Percentiles rank a stretch among this genome's conserved stretches.
Evolutionary conservation across 139 green algal species (phyloP).

Genomic region (Tetraselmis striata): DNA sequence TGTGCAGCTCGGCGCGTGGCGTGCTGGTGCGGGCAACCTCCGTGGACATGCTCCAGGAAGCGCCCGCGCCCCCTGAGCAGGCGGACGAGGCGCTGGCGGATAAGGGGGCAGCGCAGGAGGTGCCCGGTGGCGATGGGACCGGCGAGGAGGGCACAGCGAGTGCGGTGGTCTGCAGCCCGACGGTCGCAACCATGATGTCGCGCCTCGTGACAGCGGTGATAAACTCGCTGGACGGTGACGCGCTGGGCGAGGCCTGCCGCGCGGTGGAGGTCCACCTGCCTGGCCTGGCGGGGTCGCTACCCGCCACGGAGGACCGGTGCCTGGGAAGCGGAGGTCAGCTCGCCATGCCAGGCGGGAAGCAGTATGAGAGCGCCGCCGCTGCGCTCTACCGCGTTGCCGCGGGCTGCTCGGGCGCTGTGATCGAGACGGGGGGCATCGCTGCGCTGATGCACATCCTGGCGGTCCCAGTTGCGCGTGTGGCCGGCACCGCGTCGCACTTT

Average conservation of each 20-base stretch:
- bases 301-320: not conserved
- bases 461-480: not conserved
- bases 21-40: too few relatives aligned
- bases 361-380: not conserved
- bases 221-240: not conserved
- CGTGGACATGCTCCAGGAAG: too few relatives aligned
- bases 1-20: too few relatives aligned
- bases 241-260: not conserved
- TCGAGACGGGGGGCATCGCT: not conserved
- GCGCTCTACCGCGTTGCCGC: not conserved
- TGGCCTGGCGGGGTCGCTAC: not conserved
- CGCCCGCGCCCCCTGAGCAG: too few relatives aligned
- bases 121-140: too few relatives aligned
- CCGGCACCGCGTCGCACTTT: not conserved
- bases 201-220: not conserved
- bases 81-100: too few relatives aligned
- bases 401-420: not conserved
- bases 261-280: not conserved
- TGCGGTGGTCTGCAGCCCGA: not conserved
- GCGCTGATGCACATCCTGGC: not conserved
- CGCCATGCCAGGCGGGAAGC: not conserved
- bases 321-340: not conserved
- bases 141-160: too few relatives aligned
- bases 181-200: not conserved
- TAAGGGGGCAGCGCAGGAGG: too few relatives aligned